Evolutionary conservation across 139 green algal species (phyloP).

Genomic region (Volvox reticuliferus): DNA sequence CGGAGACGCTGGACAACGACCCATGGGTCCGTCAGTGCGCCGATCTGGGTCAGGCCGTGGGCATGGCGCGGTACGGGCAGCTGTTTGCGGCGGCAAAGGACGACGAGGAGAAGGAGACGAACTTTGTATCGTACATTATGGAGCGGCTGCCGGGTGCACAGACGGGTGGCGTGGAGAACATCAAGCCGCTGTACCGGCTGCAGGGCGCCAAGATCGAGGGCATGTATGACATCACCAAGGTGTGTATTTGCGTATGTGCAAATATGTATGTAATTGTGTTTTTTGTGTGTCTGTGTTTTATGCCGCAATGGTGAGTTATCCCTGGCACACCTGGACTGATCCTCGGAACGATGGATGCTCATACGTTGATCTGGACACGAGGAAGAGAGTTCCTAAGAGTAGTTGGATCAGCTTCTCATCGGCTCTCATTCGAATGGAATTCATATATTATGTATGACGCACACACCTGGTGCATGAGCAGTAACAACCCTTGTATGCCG

Average conservation of each 20-base stretch:
- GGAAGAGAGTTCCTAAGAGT: too few species aligned
- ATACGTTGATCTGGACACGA: too few species aligned
- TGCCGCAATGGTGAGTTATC: too few species aligned
- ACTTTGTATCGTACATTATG: constrained; percentile 32
- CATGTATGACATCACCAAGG: constrained; percentile 32
- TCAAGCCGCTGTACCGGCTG: constrained; percentile 37
- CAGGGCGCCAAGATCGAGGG: constrained; percentile 31
- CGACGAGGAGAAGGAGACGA: constrained; percentile 21
- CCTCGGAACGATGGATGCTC: too few species aligned
- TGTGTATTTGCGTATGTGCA: neutral
- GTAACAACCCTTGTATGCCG: too few species aligned
- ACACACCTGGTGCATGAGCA: too few species aligned
- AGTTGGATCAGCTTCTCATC: too few species aligned
- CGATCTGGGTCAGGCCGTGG: constrained; percentile 29
- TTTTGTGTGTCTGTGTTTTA: neutral
- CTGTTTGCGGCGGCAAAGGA: constrained; percentile 19
- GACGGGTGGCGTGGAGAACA: constrained; percentile 34
- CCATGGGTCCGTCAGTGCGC: constrained; percentile 27
- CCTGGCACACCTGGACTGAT: too few species aligned
- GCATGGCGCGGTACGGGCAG: constrained; percentile 36
- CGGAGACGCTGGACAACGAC: constrained; percentile 12
- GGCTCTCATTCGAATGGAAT: too few species aligned
- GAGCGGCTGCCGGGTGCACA: constrained; percentile 38
- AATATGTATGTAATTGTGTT: too few species aligned
- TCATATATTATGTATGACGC: too few species aligned